Conservation (phyloP, 2,329 filamentous ascomycete genomes). For the Neonectria magnoliae region DNA sequence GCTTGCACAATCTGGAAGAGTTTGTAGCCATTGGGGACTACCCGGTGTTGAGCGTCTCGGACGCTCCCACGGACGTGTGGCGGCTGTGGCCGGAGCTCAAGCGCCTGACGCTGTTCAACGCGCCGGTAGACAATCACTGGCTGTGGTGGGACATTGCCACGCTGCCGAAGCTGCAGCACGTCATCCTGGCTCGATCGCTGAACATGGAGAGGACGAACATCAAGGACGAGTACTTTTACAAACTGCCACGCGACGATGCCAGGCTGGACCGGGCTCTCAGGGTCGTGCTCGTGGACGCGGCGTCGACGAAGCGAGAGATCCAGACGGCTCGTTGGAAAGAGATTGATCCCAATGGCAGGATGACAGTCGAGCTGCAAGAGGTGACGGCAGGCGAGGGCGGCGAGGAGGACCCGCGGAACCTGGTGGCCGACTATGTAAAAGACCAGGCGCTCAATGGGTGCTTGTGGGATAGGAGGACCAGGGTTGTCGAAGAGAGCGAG, state of each 20-base stretch:
- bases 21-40: slow-evolving; percentile 60
- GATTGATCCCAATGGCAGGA: slow-evolving; percentile 48
- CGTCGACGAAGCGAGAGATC: slow-evolving; percentile 36
- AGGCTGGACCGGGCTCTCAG: slow-evolving; percentile 42
- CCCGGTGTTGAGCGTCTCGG: slow-evolving; percentile 50
- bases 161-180: slow-evolving; percentile 50
- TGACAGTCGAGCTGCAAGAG: slow-evolving; percentile 52
- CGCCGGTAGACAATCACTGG: slow-evolving; percentile 48
- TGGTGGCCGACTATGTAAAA: slow-evolving; percentile 55
- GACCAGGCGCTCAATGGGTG: slow-evolving; percentile 53
- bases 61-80: slow-evolving; percentile 53
- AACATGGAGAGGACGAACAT: slow-evolving; percentile 47
- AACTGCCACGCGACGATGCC: slow-evolving; percentile 41
- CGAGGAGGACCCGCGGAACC: slow-evolving; percentile 41
- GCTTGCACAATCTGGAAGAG: slow-evolving; percentile 56
- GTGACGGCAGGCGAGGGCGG: slow-evolving; percentile 52
- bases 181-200: slow-evolving; percentile 55
- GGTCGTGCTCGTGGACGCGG: slow-evolving; percentile 47
- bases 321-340: slow-evolving; percentile 46
- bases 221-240: slow-evolving; percentile 55
- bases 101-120: slow-evolving; percentile 56
- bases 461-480: slow-evolving; percentile 49
- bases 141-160: slow-evolving; percentile 53
- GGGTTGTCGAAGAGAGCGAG: slow-evolving; percentile 23
- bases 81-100: slow-evolving; percentile 54